Evolutionary conservation across 2,329 filamentous ascomycete species (phyloP).

Genomic region (Cytospora piceicola): DNA sequence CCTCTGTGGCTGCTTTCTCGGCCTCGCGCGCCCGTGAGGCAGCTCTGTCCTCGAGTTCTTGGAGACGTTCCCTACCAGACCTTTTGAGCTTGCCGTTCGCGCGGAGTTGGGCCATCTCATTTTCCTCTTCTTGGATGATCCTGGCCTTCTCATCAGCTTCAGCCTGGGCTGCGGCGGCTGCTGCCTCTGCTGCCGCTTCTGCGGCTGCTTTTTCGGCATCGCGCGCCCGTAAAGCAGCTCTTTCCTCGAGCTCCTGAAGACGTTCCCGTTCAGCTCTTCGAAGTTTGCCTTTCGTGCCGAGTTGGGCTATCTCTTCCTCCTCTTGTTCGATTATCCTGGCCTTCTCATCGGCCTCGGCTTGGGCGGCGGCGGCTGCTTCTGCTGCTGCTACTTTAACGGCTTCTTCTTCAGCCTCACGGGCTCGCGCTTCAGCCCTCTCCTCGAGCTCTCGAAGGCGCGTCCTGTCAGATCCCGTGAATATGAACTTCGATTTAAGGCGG

Average conservation of each 20-base stretch:
- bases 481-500: slow-evolving; percentile 15
- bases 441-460: background rate
- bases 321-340: slow-evolving; percentile 9
- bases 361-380: slow-evolving; percentile 28
- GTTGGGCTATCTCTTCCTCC: slow-evolving; percentile 17
- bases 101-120: slow-evolving; percentile 14
- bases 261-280: slow-evolving; percentile 12
- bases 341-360: slow-evolving; percentile 20
- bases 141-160: slow-evolving; percentile 18
- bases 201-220: background rate
- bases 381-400: background rate
- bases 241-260: slow-evolving; percentile 9
- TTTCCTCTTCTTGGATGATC: slow-evolving; percentile 13
- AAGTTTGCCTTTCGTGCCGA: slow-evolving; percentile 14
- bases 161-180: slow-evolving; percentile 30
- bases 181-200: background rate
- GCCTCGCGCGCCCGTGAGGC: background rate
- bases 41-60: slow-evolving; percentile 16
- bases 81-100: slow-evolving; percentile 16
- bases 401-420: background rate
- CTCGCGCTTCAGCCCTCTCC: background rate
- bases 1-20: background rate
- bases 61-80: slow-evolving; percentile 12
- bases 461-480: slow-evolving; percentile 17
- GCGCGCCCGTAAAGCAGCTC: background rate